Evolutionary conservation across 805 yeast species (phyloP), one percentile per base, ranked within the genome.

Genomic region (Candida odintsovae): DNA sequence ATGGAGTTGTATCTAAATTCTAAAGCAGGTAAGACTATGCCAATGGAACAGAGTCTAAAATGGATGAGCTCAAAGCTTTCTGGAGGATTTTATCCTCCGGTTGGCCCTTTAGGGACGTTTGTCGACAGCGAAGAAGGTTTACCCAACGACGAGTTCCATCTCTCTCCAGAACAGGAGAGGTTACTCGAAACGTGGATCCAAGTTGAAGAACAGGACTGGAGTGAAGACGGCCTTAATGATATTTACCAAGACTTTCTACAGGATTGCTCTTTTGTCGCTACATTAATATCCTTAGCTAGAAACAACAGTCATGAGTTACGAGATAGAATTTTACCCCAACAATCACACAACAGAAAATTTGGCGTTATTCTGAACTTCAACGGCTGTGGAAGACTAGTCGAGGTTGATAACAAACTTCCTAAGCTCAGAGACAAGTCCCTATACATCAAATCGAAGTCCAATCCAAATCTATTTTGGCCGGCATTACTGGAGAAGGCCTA

Each of bases 401-500:
- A 65, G 0, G 64, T 83, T 1, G 76, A 76, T 40, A 76, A 75
- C 49, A 51, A 51, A 23, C 62, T 80, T 3, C 84, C 88, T 1
- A 35, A 55, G 12, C 49, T 65, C 15, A 44, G 31, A 9, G 44
- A 52, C 23, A 50, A 50, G 18, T 45, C 58, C 0, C 28, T 59
- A 4, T 50, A 43, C 36, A 50, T 56, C 7, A 47, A 26, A 20
- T 59, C 61, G 6, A 44, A 33, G 29, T 46, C 55, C 16, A 53
- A 56, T 25, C 26, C 40, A 1, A 19, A 42, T 0, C 29, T 59
- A 18, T 42, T 62, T 6, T 82, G 89, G 86, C 90, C 90, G 0
- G 84, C 87, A 0, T 53, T 87, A n/a, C 52, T 86, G 1, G 96
- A 90, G 61, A 82, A 85, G 55, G 94, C 95, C 0, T 85, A 78